Conservation (phyloP, 768 basidiomycete species). For the Pholiota microspora region DNA sequence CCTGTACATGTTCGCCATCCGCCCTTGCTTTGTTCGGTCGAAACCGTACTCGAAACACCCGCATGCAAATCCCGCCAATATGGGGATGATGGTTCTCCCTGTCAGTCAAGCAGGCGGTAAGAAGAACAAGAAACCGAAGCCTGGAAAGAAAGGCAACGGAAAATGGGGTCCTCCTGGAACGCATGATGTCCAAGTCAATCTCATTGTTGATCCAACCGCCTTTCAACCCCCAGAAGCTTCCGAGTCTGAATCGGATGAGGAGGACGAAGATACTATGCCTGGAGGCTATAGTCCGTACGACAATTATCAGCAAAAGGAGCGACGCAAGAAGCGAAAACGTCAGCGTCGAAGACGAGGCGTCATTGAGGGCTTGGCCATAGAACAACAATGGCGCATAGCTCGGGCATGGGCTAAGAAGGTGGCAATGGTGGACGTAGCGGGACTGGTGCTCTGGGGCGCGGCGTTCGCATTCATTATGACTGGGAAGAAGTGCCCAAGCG, state of each 20-base stretch:
- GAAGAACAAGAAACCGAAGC: slow-evolving; percentile 30
- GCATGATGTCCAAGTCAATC: slow-evolving; percentile 66
- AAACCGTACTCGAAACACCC: slow-evolving; percentile 20
- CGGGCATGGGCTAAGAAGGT: slow-evolving; percentile 52
- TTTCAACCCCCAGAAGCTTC: slow-evolving; percentile 44
- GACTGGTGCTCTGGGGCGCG: slow-evolving; percentile 52
- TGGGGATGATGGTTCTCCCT: slow-evolving; percentile 64
- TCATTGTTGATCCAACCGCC: slow-evolving; percentile 67
- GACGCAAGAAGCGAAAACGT: slow-evolving; percentile 33
- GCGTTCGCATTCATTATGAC: slow-evolving; percentile 59
- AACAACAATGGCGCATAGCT: slow-evolving; percentile 60
- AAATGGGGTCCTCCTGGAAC: slow-evolving; percentile 27
- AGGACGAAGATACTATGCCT: slow-evolving; percentile 36
- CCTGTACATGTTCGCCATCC: slow-evolving; percentile 55
- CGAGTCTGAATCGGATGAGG: slow-evolving; percentile 36
- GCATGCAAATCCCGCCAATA: slow-evolving; percentile 41
- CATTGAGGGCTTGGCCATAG: slow-evolving; percentile 61
- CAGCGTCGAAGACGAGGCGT: slow-evolving; percentile 48
- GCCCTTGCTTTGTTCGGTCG: slow-evolving; percentile 47
- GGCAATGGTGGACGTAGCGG: slow-evolving; percentile 45
- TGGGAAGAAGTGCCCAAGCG: slow-evolving; percentile 63
- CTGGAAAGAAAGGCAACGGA: slow-evolving; percentile 41
- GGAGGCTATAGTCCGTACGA: slow-evolving; percentile 28
- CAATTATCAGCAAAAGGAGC: slow-evolving; percentile 17
- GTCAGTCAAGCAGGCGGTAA: slow-evolving; percentile 43